A percentile compares a stretch with the other conserved stretches of the same genome.
Evolutionary conservation across 139 green algal species (phyloP).

Genomic region (Coccomyxa sp.): DNA sequence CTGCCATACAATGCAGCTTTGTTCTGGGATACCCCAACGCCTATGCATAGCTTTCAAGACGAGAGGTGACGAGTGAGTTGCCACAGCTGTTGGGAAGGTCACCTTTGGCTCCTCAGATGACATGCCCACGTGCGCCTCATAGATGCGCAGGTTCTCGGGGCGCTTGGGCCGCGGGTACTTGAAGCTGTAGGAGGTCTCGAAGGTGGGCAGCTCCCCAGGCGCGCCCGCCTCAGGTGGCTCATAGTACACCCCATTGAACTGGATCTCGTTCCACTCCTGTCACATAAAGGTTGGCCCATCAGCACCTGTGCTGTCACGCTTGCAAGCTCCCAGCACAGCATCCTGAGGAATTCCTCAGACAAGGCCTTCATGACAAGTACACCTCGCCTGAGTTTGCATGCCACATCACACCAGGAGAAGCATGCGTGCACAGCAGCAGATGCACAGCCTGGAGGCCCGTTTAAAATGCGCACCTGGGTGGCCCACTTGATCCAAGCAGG

Average conservation of each 20-base stretch:
- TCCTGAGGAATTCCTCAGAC: too few species aligned
- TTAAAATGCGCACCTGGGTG: slow-evolving; percentile 42
- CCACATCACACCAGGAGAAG: too few species aligned
- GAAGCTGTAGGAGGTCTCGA: slow-evolving; percentile 83
- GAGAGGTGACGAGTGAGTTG: too few species aligned
- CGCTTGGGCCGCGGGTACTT: slow-evolving; percentile 84
- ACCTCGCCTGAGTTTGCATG: too few species aligned
- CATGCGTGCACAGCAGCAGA: too few species aligned
- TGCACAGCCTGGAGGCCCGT: too few species aligned
- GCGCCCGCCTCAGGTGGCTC: slow-evolving; percentile 44
- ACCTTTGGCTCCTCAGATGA: slow-evolving; percentile 58
- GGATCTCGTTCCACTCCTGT: slow-evolving; percentile 89
- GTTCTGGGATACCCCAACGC: too few species aligned
- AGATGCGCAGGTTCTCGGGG: slow-evolving; percentile 88
- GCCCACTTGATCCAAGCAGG: slow-evolving; percentile 93
- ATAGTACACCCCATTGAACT: slow-evolving; percentile 90
- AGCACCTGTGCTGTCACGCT: too few species aligned
- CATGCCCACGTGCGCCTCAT: slow-evolving; percentile 99
- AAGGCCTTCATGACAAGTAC: too few species aligned
- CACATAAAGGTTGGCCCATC: neutral
- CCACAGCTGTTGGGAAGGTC: neutral
- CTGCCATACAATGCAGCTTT: too few species aligned
- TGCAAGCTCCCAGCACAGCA: too few species aligned
- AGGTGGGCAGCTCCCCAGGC: slow-evolving; percentile 43
- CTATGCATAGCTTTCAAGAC: too few species aligned